Base-by-base conservation (phyloP, 192 early-diverging fungal genomes). In the Umbelopsis vinacea region DNA sequence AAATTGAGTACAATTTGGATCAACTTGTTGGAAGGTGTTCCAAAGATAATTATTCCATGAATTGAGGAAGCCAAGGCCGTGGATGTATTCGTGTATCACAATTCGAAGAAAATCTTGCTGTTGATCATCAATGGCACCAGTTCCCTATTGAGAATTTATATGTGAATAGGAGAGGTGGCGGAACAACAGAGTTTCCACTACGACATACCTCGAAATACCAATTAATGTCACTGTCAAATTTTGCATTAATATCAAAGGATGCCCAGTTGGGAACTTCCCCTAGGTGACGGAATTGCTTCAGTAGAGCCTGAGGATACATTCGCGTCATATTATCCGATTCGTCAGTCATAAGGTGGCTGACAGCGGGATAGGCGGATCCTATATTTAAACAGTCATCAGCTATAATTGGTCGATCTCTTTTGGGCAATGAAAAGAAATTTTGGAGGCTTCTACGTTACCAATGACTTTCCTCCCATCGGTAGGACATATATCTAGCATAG, bases 61-160 rank as follows among this genome's bases (percentile, higher is more conserved):
- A 6, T 48, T 77, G 4, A 76, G 37, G 48, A 84, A 82, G 53
- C 83, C 83, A 29, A 84, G 74, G 3, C 83, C 83, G 69, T 84
- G 83, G 21, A 82, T 69, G 24, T 80, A 52, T 47, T 84, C 83
- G 38, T 84, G 83, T 17, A 82, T 5, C 17, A 82, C 66, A 0
- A 76, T 79, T 24, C 71, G 73, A 33, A 80, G 66, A 37, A 84
- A 75, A 53, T 84, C 83, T 3, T 55, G 71, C 71, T 84, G 78
- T 72, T 70, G 50, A 15, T 1, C 40, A 19, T 77, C 80, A 11
- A 68, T 10, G 38, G 12, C 17, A 24, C 53, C 69, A 33, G 74
- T 71, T 47, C 67, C 66, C 74, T 77, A 73, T 22, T 38, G 38
- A 10, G 9, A 35, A 38, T 22, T 15, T 6, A 9, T 10, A 53